Conservation (phyloP, 78 protist species). For the Ministeria vibrans region DNA sequence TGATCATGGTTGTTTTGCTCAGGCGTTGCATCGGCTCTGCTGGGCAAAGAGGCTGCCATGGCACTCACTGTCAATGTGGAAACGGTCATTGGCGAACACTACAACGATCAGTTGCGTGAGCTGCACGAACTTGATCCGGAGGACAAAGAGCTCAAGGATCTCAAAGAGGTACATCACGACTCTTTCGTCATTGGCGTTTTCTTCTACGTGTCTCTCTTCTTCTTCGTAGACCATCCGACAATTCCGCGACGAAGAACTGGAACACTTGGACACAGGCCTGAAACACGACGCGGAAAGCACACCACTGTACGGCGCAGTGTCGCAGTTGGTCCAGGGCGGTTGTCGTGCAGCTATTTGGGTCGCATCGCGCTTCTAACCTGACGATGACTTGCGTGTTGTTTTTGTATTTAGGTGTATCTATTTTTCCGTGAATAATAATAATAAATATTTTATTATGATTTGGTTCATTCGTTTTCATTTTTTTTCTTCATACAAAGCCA, state of each 20-base stretch:
- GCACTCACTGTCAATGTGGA: conserved; percentile 74
- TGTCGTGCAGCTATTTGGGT: no score
- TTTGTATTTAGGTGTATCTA: no score
- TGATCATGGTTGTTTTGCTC: no score
- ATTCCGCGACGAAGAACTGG: conserved; percentile 73
- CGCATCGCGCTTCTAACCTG: no score
- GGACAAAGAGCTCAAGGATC: conserved; percentile 30
- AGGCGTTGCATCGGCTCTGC: conserved; percentile 59
- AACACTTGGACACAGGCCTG: conserved; percentile 56
- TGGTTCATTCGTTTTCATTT: no score
- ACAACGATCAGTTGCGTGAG: conserved; percentile 66
- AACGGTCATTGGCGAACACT: conserved; percentile 66
- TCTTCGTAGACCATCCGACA: conserved; percentile 29
- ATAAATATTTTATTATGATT: no score
- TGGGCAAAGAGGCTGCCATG: conserved; percentile 79
- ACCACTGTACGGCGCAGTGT: no score
- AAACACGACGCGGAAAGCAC: conserved; percentile 62
- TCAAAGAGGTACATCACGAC: not conserved
- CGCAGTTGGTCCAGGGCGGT: no score
- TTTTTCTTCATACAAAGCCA: no score
- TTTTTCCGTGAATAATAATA: no score
- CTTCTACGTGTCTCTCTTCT: not conserved
- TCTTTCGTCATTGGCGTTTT: not conserved
- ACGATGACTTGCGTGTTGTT: no score
- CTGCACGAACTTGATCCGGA: conserved; percentile 25